A percentile compares a stretch with the other conserved stretches of the same genome.
Conservation (phyloP, 2,329 filamentous ascomycete genomes). For the Xylariales sp. region DNA sequence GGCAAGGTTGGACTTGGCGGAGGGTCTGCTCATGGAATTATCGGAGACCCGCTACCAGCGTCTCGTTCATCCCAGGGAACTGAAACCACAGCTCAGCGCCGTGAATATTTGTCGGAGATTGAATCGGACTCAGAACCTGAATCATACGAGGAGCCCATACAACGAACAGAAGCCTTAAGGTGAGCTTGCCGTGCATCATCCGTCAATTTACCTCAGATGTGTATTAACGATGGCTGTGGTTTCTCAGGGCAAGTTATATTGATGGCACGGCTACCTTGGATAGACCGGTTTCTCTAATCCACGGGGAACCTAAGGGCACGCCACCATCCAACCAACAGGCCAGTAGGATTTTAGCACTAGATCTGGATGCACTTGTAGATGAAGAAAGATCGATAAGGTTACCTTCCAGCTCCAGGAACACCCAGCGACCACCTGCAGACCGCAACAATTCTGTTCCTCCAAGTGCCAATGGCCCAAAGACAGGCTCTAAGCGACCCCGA, state of each 20-base stretch:
- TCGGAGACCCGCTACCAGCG: too few species aligned
- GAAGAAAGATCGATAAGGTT: not conserved
- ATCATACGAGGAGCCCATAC: constrained; percentile 16
- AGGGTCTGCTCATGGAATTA: too few species aligned
- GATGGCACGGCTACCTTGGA: constrained; percentile 13
- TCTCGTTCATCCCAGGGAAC: too few species aligned
- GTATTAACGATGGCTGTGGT: constrained; percentile 11
- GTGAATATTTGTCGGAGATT: too few species aligned
- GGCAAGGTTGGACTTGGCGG: too few species aligned
- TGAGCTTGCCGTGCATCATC: constrained; percentile 10
- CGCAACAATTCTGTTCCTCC: too few species aligned
- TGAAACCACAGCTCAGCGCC: too few species aligned
- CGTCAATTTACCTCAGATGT: not conserved
- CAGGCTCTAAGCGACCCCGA: constrained; percentile 6
- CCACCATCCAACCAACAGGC: constrained; percentile 10
- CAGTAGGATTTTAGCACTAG: constrained; percentile 3
- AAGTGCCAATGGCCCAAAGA: constrained; percentile 6
- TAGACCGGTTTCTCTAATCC: constrained; percentile 15
- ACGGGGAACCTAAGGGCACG: constrained; percentile 1
- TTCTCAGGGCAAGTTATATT: constrained; percentile 19
- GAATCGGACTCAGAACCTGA: constrained; percentile 15
- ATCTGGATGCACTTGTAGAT: not conserved
- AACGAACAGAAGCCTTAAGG: constrained; percentile 10
- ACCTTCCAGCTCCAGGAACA: not conserved
- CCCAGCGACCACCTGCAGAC: too few species aligned